Base-by-base conservation (phyloP, 345 rosid species). In the Citrus medica region DNA sequence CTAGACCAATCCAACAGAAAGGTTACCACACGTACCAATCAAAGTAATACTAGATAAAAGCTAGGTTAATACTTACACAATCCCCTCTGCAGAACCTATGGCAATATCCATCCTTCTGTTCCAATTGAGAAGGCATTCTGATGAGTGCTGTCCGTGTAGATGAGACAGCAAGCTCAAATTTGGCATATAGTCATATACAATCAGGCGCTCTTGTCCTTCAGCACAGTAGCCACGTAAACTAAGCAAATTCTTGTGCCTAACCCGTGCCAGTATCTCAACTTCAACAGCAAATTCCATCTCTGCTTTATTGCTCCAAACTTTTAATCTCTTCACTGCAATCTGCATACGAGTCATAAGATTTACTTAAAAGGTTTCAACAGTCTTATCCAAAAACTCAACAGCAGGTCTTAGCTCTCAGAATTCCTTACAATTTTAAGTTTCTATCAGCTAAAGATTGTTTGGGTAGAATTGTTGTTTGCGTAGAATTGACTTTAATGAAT, bases 291-390 rank as follows among this genome's bases (percentile, higher is more conserved):
- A 97, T 78, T 90, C 95, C 89, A 85, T 82, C 69, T 87, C 98
- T 63, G 95, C 98, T 86, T 89, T 94, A 82, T 84, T 84, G 87
- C 98, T 97, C 98, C 99, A 94, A 17, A 86, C 98, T 84, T 94
- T 97, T 86, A 94, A 72, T 82, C 98, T 94, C 89, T 94, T 97
- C 7, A 97, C 99, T 1, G 98, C 98, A 85, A 94, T 93, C 98
- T 94, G 87, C 79, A 86, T 7, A 73, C 22, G 60, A 28, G 30
- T 30, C 27, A 66, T 22, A 12, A 35, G 17, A 42, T 35, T 48
- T 25, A 38, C 76, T 65, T 61, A 42, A 71, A 71, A 38, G 33
- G 76, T 76, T 51, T 77, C 68, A 17, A 64, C 10, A 64, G 40
- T 64, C 5, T 3, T 6, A 30, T 64, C n/a, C 30, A 28, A 30